phyloP scores from a whole-genome alignment of 352 stramenopile species.

The Globisporangium perplexum region DNA sequence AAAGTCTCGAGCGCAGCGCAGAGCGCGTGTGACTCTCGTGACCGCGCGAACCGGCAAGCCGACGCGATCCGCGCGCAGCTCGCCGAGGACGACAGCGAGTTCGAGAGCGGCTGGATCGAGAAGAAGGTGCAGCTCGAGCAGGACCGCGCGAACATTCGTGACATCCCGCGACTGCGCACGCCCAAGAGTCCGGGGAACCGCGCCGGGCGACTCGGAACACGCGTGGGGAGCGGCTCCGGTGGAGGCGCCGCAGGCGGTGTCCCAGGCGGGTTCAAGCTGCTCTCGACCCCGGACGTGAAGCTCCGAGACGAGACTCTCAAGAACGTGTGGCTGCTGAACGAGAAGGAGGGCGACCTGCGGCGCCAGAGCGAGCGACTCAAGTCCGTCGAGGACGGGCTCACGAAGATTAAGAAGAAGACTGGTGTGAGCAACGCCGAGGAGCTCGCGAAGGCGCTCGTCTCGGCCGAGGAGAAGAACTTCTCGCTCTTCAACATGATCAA shows the following conservation, averaged over 20 bases:
- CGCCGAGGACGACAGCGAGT: conserved; percentile 74
- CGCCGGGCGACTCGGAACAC: neutral
- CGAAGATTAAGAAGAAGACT: conserved; percentile 88
- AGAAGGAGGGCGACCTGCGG: conserved; percentile 72
- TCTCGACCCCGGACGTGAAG: conserved; percentile 64
- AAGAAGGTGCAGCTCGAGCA: conserved; percentile 80
- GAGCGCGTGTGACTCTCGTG: conserved; percentile 68
- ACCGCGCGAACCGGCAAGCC: conserved; percentile 81
- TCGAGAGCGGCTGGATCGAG: conserved; percentile 83
- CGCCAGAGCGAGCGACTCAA: conserved; percentile 65
- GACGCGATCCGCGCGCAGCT: conserved; percentile 69
- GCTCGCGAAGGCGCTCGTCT: conserved; percentile 77
- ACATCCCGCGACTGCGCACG: conserved; percentile 61
- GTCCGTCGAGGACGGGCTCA: conserved; percentile 73
- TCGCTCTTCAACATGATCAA: conserved; percentile 94
- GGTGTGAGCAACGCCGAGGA: conserved; percentile 78
- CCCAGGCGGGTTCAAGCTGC: conserved; percentile 37
- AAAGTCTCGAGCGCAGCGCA: conserved; percentile 77
- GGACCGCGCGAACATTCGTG: conserved; percentile 71
- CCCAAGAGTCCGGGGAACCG: conserved; percentile 34
- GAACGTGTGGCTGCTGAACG: conserved; percentile 64
- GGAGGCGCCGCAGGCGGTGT: conserved; percentile 3
- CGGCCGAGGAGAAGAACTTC: conserved; percentile 93
- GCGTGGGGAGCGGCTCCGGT: neutral
- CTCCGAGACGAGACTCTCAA: conserved; percentile 73